These are phyloP conservation scores for Rhododendron henanense DNA, from an alignment of 148 eudicot species.

Conservation along the genomic window DNA sequence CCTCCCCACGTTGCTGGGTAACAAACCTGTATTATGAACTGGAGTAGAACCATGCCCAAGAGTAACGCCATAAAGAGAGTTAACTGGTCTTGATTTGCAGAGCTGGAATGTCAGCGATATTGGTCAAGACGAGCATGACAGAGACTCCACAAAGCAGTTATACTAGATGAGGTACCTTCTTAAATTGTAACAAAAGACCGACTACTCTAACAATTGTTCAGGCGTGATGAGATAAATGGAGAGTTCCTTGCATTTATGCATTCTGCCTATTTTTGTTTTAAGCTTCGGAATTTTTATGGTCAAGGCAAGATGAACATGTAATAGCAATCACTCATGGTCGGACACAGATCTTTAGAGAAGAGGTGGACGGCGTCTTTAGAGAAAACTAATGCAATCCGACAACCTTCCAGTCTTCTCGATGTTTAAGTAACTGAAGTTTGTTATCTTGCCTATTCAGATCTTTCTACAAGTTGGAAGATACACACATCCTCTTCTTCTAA, in stretches of 20 bases:
- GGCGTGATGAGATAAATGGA: not conserved
- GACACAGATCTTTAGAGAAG: not conserved
- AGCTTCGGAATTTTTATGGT: not conserved
- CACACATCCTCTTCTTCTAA: not conserved
- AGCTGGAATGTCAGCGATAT: not conserved
- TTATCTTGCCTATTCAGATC: not conserved
- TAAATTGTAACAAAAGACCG: not conserved
- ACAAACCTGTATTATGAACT: not conserved
- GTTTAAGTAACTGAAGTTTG: not conserved
- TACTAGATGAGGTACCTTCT: not conserved
- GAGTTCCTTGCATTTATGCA: not conserved
- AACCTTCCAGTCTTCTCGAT: not conserved
- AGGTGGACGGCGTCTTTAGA: not conserved
- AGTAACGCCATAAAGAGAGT: not conserved
- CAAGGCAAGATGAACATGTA: not conserved
- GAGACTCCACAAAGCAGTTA: too few species aligned
- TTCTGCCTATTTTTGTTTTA: not conserved
- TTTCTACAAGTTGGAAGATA: not conserved
- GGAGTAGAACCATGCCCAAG: not conserved
- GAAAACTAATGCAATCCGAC: not conserved
- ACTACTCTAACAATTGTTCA: not conserved
- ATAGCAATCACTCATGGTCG: not conserved
- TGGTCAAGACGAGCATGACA: not conserved
- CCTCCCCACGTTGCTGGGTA: too few species aligned
- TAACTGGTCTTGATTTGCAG: not conserved